Percentiles rank a stretch among this genome's conserved stretches.
These are phyloP conservation scores for Noccaea caerulescens DNA, from an alignment of 345 rosid genomes.

Conservation along the genomic window DNA sequence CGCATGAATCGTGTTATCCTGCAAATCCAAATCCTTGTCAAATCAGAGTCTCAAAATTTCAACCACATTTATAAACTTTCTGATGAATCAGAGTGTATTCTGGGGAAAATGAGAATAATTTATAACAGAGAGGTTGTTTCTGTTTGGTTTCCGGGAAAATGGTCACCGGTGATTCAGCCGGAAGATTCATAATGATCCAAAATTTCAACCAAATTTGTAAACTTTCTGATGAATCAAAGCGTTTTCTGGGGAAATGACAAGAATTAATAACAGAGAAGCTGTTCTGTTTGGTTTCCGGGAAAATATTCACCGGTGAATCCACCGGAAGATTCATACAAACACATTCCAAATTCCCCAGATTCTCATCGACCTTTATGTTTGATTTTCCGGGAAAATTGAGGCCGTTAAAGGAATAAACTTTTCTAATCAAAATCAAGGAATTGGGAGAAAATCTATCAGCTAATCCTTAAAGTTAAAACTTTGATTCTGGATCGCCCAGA, in stretches of 20 bases:
- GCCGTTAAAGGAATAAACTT: not conserved
- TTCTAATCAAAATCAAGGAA: not conserved
- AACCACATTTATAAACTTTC: conserved; percentile 23
- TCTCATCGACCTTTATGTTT: not conserved
- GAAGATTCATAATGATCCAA: conserved; percentile 4
- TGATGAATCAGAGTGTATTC: not conserved
- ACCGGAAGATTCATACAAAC: conserved; percentile 1
- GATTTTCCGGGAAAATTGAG: conserved; percentile 14
- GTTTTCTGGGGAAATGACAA: too few species aligned
- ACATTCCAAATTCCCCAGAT: not conserved
- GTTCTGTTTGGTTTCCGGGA: not conserved
- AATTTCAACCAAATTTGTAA: conserved; percentile 17
- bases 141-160: conserved; percentile 8
- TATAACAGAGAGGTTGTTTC: not conserved
- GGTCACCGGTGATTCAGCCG: not conserved
- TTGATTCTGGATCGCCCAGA: not conserved
- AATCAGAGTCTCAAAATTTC: conserved; percentile 9
- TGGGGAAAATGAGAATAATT: too few species aligned
- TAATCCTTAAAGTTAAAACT: not conserved
- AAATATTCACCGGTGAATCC: not conserved
- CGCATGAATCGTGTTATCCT: conserved; percentile 69
- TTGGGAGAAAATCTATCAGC: not conserved
- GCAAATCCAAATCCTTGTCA: conserved; percentile 20
- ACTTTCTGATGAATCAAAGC: conserved; percentile 13
- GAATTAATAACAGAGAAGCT: too few species aligned